A percentile compares a stretch with the other conserved stretches of the same genome.
Conservation (phyloP, 192 early-diverging fungal genomes). For the Coemansia sp. region DNA sequence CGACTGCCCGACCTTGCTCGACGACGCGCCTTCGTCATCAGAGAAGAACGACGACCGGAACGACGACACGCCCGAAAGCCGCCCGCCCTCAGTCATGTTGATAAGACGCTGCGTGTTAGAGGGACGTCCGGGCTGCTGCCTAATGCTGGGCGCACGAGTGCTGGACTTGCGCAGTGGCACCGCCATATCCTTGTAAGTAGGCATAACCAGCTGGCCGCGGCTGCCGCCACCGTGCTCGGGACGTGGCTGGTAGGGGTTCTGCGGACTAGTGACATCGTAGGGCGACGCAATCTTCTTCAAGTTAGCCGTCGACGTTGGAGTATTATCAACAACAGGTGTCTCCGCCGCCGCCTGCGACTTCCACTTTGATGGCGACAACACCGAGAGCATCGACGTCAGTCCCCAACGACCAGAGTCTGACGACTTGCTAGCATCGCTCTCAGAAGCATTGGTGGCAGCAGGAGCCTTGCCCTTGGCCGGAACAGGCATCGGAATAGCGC, state of each 20-base stretch:
- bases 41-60: conserved; percentile 53
- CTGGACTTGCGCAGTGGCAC: conserved; percentile 49
- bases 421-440: conserved; percentile 19
- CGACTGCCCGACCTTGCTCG: conserved; percentile 8
- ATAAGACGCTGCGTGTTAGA: conserved; percentile 12
- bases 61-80: conserved; percentile 41
- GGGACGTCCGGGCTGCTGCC: not conserved
- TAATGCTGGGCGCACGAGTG: conserved; percentile 15
- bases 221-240: conserved; percentile 48
- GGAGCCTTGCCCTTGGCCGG: not conserved
- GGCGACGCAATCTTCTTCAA: conserved; percentile 26
- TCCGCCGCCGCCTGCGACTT: conserved; percentile 26
- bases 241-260: conserved; percentile 53
- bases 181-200: conserved; percentile 39
- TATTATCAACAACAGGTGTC: not conserved
- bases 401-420: conserved; percentile 36
- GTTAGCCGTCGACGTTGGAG: conserved; percentile 15
- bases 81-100: conserved; percentile 11
- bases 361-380: conserved; percentile 55
- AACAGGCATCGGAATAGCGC: not conserved
- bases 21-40: conserved; percentile 29
- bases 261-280: conserved; percentile 49
- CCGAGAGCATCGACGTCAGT: conserved; percentile 43
- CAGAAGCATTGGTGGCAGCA: not conserved
- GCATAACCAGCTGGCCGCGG: conserved; percentile 39